A percentile compares a stretch with the other conserved stretches of the same genome.
These are phyloP conservation scores for Fomitopsis betulina DNA, from an alignment of 1,284 basidiomycete species.

Conservation along the genomic window DNA sequence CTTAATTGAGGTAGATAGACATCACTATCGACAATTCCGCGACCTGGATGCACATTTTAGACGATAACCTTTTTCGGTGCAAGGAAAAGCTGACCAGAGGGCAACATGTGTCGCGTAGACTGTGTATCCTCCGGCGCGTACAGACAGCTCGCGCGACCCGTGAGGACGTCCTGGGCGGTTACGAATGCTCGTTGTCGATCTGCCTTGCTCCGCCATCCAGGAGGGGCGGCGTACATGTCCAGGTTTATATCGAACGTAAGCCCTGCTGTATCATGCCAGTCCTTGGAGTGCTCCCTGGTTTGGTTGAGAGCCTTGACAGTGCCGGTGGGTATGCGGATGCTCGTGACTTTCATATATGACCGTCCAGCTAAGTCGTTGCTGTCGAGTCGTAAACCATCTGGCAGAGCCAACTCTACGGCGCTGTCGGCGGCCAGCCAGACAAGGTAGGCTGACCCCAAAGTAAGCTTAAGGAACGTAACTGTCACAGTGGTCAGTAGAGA, in stretches of 20 bases:
- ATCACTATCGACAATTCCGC: conserved; percentile 37
- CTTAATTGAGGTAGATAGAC: conserved; percentile 54
- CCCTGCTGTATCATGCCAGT: conserved; percentile 70
- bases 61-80: conserved; percentile 5
- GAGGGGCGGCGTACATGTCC: conserved; percentile 68
- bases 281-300: conserved; percentile 32
- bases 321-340: conserved; percentile 48
- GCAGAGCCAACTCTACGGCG: conserved; percentile 53
- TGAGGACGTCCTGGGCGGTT: conserved; percentile 63
- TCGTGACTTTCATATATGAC: conserved; percentile 56
- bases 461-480: conserved; percentile 75
- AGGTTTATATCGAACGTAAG: conserved; percentile 51
- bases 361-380: conserved; percentile 72
- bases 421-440: conserved; percentile 50
- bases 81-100: neutral
- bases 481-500: neutral
- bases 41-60: conserved; percentile 20
- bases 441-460: conserved; percentile 47
- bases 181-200: conserved; percentile 64
- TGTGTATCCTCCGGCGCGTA: conserved; percentile 27
- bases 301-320: conserved; percentile 43
- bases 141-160: conserved; percentile 59
- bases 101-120: neutral
- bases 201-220: conserved; percentile 51
- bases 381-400: conserved; percentile 59